Evolutionary conservation across 1,284 basidiomycete species (phyloP), one percentile per base, ranked within the genome.

Genomic region (Cryptococcus sp.): DNA sequence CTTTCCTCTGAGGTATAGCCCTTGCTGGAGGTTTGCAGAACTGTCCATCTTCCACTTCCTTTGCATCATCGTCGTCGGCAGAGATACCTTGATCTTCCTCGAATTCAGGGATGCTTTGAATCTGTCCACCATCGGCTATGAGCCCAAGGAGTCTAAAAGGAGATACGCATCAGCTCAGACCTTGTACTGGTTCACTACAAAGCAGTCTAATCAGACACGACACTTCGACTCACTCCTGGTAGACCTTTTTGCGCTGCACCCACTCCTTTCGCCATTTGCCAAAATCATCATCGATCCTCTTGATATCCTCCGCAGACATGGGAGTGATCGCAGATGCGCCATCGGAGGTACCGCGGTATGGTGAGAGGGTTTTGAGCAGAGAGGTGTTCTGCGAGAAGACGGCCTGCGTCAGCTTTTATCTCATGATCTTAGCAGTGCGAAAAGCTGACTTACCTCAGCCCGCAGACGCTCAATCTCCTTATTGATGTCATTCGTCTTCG

Each of bases 401-500:
- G 10, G 2, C 31, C 7, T 35, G 8, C 31, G 31, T 35, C 31
- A 35, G 31, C 31, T 35, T 35, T 10, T 2, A 35, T 35, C 31
- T 31, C 27, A 10, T 31, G 27, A 5, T 31, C 27, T n/a, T n/a
- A n/a, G n/a, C n/a, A n/a, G n/a, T n/a, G n/a, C n/a, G 19, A 20
- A 49, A 20, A 40, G 38, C 7, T 20, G 45, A 51, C 69, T 60
- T 41, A 79, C 78, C 60, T 78, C 69, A 13, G 61, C 56, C 40
- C 73, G 55, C 38, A 77, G 50, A 2, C 59, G 57, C n/a, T 62
- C 53, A 49, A 80, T 77, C 41, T 66, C 69, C 7, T 49, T 56
- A 3, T 54, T 57, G 2, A 93, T 80, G 57, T 90, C 87, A 3
- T 74, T 77, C 60, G 91, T 87, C 31, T 88, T 89, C 0, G 88